A percentile compares a stretch with the other conserved stretches of the same genome.
These are phyloP conservation scores for Xylaria polymorpha DNA, from an alignment of 2,329 filamentous ascomycete species.

Conservation along the genomic window DNA sequence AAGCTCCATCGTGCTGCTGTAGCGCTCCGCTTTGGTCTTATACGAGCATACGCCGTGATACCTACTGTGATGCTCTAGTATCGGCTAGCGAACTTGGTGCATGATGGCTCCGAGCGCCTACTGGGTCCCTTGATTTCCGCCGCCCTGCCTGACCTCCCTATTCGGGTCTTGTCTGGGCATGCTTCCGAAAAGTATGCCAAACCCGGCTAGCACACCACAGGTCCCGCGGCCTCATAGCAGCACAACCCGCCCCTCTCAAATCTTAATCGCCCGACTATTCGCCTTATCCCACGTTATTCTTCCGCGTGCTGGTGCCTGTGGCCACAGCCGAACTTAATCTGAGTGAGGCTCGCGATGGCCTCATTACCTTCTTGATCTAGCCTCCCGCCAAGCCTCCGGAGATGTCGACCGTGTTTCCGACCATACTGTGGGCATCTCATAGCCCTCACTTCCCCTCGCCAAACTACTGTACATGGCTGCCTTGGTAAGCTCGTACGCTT, in stretches of 20 bases:
- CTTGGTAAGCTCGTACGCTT: conserved; percentile 1
- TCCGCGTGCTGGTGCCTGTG: neutral
- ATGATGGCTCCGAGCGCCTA: conserved; percentile 33
- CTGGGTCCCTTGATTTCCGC: conserved; percentile 34
- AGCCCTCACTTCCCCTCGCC: conserved; percentile 6
- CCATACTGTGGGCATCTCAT: conserved; percentile 5
- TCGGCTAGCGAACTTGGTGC: conserved; percentile 26
- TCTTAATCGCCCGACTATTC: conserved; percentile 26
- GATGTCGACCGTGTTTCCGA: conserved; percentile 37
- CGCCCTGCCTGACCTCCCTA: conserved; percentile 43
- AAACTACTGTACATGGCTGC: conserved; percentile 15
- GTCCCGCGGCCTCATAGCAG: conserved; percentile 23
- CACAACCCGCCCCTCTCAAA: conserved; percentile 2
- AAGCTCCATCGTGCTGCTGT: neutral
- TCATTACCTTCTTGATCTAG: conserved; percentile 8
- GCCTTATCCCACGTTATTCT: conserved; percentile 16
- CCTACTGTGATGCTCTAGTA: conserved; percentile 5
- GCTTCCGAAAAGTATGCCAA: conserved; percentile 44
- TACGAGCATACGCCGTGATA: neutral
- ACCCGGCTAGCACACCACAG: conserved; percentile 41
- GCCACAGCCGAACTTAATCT: neutral
- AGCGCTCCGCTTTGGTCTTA: conserved; percentile 10
- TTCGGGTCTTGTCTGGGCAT: conserved; percentile 39
- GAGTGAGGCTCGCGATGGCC: conserved; percentile 27
- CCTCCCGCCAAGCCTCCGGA: conserved; percentile 20